A percentile compares a stretch with the other conserved stretches of the same genome.
Evolutionary conservation across 371 early-diverging fungal genomes (phyloP).

Genomic region (Apophysomyces elegans): DNA sequence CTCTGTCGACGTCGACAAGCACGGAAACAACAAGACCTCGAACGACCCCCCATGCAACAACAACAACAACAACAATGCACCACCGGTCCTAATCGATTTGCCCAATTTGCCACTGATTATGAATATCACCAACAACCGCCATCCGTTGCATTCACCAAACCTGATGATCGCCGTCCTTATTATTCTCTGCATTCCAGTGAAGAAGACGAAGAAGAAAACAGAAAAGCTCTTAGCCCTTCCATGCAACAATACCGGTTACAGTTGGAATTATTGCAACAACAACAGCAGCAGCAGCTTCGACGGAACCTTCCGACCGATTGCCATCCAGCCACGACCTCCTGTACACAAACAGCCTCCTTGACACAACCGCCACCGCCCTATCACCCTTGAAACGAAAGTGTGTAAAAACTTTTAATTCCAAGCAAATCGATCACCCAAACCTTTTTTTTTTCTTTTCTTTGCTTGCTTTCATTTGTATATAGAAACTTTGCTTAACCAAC

Average conservation of each 20-base stretch:
- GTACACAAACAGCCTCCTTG: neutral
- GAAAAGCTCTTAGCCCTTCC: constrained; percentile 11
- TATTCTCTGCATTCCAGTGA: neutral
- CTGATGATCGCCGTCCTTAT: too few relatives aligned
- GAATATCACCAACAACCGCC: neutral
- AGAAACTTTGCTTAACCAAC: neutral
- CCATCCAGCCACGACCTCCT: neutral
- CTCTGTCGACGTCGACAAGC: constrained; percentile 27
- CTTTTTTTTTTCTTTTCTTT: too few relatives aligned
- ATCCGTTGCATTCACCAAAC: too few relatives aligned
- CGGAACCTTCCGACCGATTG: neutral
- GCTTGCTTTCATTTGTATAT: neutral
- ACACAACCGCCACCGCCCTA: constrained; percentile 5
- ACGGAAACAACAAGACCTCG: constrained; percentile 2
- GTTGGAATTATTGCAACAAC: constrained; percentile 17
- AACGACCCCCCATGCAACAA: neutral
- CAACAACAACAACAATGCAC: too few relatives aligned
- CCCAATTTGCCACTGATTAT: neutral
- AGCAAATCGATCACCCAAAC: neutral
- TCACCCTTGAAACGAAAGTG: neutral
- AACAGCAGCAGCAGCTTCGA: neutral
- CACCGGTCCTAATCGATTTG: neutral
- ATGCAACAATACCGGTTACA: constrained; percentile 25
- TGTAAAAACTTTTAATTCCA: neutral
- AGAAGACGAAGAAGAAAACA: neutral